These are phyloP conservation scores for Xylaria cubensis DNA, from an alignment of 495 filamentous ascomycete genomes.

Conservation along the genomic window DNA sequence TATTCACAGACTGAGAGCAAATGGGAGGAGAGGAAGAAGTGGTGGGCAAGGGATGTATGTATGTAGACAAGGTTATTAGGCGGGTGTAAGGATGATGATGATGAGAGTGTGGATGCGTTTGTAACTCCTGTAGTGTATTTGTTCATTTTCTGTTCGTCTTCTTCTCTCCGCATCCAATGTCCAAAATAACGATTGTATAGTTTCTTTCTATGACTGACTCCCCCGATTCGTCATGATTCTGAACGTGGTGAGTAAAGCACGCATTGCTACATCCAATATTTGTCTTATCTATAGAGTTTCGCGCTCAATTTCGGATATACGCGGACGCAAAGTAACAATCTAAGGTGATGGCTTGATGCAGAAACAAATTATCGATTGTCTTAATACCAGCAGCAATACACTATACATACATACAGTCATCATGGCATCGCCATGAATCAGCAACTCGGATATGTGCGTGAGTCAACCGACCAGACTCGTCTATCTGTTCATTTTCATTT, in stretches of 20 bases:
- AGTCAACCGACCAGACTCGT: slow-evolving; percentile 10
- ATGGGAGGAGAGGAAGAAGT: neutral
- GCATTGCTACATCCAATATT: neutral
- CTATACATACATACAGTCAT: neutral
- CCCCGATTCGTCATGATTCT: neutral
- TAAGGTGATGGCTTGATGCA: neutral
- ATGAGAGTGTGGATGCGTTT: neutral
- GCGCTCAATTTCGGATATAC: neutral
- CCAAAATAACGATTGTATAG: neutral
- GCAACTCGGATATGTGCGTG: neutral
- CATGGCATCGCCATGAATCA: neutral
- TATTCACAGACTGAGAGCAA: no score
- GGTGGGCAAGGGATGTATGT: neutral
- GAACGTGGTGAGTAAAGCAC: neutral
- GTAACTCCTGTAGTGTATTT: neutral
- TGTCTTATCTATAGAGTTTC: neutral
- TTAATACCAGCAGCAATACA: neutral
- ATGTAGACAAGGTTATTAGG: neutral
- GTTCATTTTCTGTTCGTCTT: neutral
- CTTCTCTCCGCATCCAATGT: neutral
- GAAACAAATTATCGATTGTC: neutral
- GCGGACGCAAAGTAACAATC: neutral
- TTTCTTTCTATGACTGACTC: neutral
- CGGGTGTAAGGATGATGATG: neutral
- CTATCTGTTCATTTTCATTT: slow-evolving; percentile 22